phyloP scores from a whole-genome alignment of 2,329 filamentous ascomycete species.

The Bertia moriformis region DNA sequence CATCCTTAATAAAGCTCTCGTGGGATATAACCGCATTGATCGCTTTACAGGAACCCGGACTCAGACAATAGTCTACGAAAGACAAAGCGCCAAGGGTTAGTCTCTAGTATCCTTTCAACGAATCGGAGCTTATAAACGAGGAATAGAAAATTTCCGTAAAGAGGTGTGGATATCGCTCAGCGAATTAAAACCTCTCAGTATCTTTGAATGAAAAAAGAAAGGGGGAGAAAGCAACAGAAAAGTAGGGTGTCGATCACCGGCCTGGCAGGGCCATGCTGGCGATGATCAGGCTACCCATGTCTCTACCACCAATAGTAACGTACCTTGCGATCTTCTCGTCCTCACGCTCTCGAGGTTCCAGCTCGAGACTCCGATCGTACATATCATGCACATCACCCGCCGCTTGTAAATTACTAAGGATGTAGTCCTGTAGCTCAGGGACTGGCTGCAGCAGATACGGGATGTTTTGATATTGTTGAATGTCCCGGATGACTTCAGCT shows the following conservation, averaged over 20 bases:
- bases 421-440: conserved; percentile 87
- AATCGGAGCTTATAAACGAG: not conserved
- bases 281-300: not conserved
- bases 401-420: conserved; percentile 86
- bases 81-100: not conserved
- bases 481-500: conserved; percentile 93
- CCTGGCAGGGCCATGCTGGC: not conserved
- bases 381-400: conserved; percentile 96
- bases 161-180: too few relatives aligned
- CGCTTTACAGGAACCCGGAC: not conserved
- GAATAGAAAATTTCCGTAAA: not conserved
- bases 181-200: too few relatives aligned
- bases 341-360: conserved; percentile 90
- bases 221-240: not conserved
- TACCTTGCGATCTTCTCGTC: conserved; percentile 99
- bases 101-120: not conserved
- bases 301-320: conserved; percentile 16
- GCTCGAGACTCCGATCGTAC: conserved; percentile 90
- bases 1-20: too few relatives aligned
- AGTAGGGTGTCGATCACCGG: not conserved
- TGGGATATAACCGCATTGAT: too few relatives aligned
- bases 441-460: conserved; percentile 87
- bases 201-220: not conserved
- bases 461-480: conserved; percentile 96
- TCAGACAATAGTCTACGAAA: not conserved